Percentiles rank a stretch among this genome's conserved stretches.
These are phyloP conservation scores for Poa annua DNA, from an alignment of 176 grass and related monocot genomes.

Conservation along the genomic window DNA sequence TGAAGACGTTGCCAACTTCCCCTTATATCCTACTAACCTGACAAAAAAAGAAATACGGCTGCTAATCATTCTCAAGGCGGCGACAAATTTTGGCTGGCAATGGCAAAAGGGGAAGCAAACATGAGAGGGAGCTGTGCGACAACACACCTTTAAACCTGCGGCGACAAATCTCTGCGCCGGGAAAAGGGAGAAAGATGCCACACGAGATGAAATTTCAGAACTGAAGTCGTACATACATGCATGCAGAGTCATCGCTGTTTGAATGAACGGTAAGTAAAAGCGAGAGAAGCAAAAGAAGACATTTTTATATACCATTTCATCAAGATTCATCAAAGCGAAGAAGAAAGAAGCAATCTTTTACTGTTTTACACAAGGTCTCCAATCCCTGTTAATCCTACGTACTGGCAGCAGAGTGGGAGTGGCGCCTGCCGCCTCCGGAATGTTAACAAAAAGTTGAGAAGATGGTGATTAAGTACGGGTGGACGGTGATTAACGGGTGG, in stretches of 20 bases:
- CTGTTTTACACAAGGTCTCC: constrained; percentile 49
- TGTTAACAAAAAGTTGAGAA: constrained; percentile 24
- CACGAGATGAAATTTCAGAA: neutral
- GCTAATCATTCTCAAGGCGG: neutral
- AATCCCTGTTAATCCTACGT: constrained; percentile 40
- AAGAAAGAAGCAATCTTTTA: constrained; percentile 47
- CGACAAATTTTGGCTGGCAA: constrained; percentile 27
- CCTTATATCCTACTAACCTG: constrained; percentile 30
- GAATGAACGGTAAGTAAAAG: constrained; percentile 27
- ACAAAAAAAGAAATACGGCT: neutral
- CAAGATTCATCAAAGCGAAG: constrained; percentile 33
- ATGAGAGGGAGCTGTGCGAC: constrained; percentile 20
- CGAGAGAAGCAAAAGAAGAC: neutral
- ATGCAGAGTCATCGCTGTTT: constrained; percentile 8
- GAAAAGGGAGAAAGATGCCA: neutral
- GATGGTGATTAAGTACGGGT: constrained; percentile 23
- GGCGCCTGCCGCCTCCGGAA: constrained; percentile 35
- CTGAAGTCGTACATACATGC: constrained; percentile 14
- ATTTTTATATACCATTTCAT: constrained; percentile 59
- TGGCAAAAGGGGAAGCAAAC: constrained; percentile 33
- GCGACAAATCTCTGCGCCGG: constrained; percentile 43
- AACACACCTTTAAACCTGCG: constrained; percentile 45
- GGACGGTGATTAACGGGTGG: constrained; percentile 5
- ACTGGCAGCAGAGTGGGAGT: neutral
- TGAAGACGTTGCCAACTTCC: constrained; percentile 40